Evolutionary conservation across 140 eudicot species (phyloP).

Genomic region (Bidens hawaiensis): DNA sequence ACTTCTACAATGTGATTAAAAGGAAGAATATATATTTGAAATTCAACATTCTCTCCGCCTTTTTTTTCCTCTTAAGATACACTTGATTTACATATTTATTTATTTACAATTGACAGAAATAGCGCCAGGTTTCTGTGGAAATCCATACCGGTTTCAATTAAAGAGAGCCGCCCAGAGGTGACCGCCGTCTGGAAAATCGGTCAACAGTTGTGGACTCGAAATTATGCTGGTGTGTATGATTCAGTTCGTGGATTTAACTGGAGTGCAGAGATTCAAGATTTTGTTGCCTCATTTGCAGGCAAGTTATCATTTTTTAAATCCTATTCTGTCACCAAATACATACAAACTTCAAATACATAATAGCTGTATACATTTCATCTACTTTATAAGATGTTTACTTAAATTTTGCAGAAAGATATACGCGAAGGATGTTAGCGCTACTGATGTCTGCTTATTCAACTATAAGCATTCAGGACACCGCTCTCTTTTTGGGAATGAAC

Average conservation of each 20-base stretch:
- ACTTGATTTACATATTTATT: background rate
- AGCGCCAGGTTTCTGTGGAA: constrained; percentile 96
- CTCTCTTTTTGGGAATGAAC: constrained; percentile 83
- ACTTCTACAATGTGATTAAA: background rate
- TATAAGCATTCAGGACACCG: constrained; percentile 74
- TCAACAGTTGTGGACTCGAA: constrained; percentile 79
- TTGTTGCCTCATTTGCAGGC: constrained; percentile 80
- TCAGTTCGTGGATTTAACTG: constrained; percentile 70
- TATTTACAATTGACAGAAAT: constrained; percentile 45
- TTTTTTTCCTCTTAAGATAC: background rate
- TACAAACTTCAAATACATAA: background rate
- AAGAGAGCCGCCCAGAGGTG: constrained; percentile 75
- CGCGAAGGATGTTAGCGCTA: constrained; percentile 73
- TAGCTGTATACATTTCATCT: background rate
- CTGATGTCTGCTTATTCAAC: constrained; percentile 84
- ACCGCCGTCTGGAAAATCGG: constrained; percentile 82
- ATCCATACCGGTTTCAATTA: constrained; percentile 44
- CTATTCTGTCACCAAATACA: background rate
- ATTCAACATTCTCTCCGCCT: background rate
- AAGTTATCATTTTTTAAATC: constrained; percentile 17
- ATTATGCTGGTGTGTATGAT: constrained; percentile 79
- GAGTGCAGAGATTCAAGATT: constrained; percentile 62
- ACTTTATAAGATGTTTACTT: background rate
- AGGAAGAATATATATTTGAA: background rate
- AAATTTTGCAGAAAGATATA: constrained; percentile 60